phyloP scores from a whole-genome alignment of 805 yeast species.

The Yarrowia sp. region DNA sequence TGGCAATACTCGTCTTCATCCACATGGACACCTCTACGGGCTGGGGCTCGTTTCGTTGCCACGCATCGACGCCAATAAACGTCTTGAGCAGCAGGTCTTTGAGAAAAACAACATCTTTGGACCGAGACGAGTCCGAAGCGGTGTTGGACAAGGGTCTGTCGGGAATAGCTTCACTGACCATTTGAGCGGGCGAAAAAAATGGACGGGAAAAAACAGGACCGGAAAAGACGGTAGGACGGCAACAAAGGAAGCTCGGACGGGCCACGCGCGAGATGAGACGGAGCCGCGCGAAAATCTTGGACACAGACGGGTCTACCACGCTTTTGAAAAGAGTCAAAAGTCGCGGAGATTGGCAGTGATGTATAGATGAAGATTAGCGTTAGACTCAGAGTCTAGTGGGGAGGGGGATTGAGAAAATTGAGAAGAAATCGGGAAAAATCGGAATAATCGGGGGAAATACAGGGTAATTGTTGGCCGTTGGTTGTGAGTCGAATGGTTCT shows the following conservation, averaged over 20 bases:
- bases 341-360: not conserved
- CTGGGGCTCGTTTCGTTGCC: conserved; percentile 65
- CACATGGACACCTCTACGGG: conserved; percentile 59
- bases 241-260: not conserved
- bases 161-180: conserved; percentile 20
- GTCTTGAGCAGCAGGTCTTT: conserved; percentile 59
- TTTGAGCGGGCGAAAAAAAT: not conserved
- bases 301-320: not conserved
- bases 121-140: conserved; percentile 8
- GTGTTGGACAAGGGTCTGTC: conserved; percentile 17
- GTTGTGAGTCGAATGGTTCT: no score
- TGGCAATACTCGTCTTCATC: conserved; percentile 61
- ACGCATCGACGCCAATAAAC: conserved; percentile 67
- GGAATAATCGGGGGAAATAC: not conserved
- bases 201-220: not conserved
- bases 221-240: no score
- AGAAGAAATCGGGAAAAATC: no score
- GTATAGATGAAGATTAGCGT: not conserved
- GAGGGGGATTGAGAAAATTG: not conserved
- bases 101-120: conserved; percentile 46
- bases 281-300: not conserved
- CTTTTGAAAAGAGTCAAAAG: not conserved
- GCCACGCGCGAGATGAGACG: not conserved
- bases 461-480: no score
- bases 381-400: not conserved